Base-by-base conservation (phyloP, 345 rosid genomes). In the Kandelia obovata region DNA sequence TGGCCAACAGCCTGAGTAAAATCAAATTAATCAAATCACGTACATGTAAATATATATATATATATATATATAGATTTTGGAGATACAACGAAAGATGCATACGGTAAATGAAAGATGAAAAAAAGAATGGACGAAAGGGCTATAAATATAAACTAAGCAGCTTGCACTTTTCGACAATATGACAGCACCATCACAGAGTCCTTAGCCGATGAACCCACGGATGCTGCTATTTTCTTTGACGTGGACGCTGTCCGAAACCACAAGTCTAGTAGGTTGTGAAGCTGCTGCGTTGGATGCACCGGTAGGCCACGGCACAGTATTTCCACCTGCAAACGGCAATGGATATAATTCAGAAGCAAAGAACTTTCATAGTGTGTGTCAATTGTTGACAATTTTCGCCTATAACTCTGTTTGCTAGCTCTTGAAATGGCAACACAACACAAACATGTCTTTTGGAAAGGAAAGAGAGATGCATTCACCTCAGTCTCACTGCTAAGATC, bases 301-400 rank as follows among this genome's bases (percentile, higher is more conserved):
- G 87, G 75, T 72, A 85, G 88, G 47, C 97, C 97, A 86, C 87
- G 76, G 68, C 96, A 95, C 75, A 77, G 84, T 53, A 95, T 86
- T 75, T 88, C 99, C 57, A 92, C 82, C 97, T 90, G 82, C 73
- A 55, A 53, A 27, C 25, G 23, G 11, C 57, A 53, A 11, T 20
- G 32, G 49, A 55, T 39, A 25, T 7, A 23, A 31, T 34, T 47
- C 51, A 49, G 17, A 43, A 43, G 49, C 19, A 13, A 43, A 43
- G 49, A 43, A 13, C 49, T 39, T 15, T 5, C 46, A 10, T 39
- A 15, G 46, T 39, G 46, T 10, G 3, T 39, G 15, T 39, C 46
- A 2, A 39, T 39, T 39, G 58, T 21, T 21, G 13, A 53, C 28
- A 53, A 9, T n/a, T 53, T 21, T 53, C 58, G 3, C 23, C 28